These are phyloP conservation scores for Tricholoma bakamatsutake DNA, from an alignment of 768 basidiomycete genomes.

Conservation along the genomic window DNA sequence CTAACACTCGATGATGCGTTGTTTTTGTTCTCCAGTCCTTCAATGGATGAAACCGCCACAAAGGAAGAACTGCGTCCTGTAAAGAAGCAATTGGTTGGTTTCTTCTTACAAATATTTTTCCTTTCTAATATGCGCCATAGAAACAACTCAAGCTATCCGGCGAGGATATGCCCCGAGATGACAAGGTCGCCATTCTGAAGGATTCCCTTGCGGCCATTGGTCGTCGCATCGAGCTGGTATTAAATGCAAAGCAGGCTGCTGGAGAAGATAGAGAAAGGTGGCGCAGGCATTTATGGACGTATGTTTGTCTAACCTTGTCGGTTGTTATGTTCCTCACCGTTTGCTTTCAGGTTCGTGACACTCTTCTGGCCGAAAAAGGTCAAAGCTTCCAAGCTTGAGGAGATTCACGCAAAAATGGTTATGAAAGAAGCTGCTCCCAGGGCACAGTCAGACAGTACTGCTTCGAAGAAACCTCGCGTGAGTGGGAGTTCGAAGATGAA, in stretches of 20 bases:
- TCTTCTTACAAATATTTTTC: neutral
- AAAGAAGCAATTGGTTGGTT: slow-evolving; percentile 84
- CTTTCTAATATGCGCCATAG: slow-evolving; percentile 30
- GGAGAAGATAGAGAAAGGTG: slow-evolving; percentile 85
- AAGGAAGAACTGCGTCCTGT: slow-evolving; percentile 96
- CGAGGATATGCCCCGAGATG: slow-evolving; percentile 89
- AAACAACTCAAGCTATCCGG: slow-evolving; percentile 95
- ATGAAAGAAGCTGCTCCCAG: slow-evolving; percentile 76
- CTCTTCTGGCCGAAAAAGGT: slow-evolving; percentile 98
- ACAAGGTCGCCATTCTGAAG: slow-evolving; percentile 94
- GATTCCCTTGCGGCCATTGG: slow-evolving; percentile 94
- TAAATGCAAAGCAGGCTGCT: slow-evolving; percentile 65
- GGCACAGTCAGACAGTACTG: slow-evolving; percentile 42
- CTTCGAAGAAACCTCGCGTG: slow-evolving; percentile 56
- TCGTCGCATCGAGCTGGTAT: slow-evolving; percentile 80
- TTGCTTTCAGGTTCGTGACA: slow-evolving; percentile 70
- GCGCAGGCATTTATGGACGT: slow-evolving; percentile 97
- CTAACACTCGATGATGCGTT: slow-evolving; percentile 1
- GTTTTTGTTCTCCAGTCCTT: slow-evolving; percentile 50
- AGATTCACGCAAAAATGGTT: slow-evolving; percentile 95
- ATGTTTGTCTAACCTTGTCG: slow-evolving; percentile 30
- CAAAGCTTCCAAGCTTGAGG: slow-evolving; percentile 86
- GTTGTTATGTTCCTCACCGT: neutral
- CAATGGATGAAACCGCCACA: slow-evolving; percentile 90
- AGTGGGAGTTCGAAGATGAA: slow-evolving; percentile 46